A percentile compares a stretch with the other conserved stretches of the same genome.
Conservation (phyloP, 1,284 basidiomycete genomes). For the Microbotryum scabiosae region DNA sequence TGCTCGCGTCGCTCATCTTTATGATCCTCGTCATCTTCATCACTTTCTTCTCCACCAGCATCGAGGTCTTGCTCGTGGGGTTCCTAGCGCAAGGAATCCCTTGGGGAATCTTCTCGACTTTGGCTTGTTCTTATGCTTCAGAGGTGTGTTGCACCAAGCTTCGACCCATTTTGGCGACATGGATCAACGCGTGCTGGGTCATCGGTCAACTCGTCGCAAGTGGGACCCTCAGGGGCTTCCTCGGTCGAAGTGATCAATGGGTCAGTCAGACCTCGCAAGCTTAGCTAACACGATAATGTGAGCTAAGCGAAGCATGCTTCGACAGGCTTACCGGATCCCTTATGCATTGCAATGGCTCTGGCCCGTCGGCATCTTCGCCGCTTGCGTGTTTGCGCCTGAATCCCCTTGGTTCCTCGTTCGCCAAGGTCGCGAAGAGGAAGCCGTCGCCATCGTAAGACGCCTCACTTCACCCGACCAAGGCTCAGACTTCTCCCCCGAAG, state of each 20-base stretch:
- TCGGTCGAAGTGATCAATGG: neutral
- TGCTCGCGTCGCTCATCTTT: conserved; percentile 35
- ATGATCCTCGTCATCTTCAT: conserved; percentile 40
- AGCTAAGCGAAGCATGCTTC: neutral
- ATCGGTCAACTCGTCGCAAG: conserved; percentile 40
- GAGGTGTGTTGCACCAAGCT: conserved; percentile 47
- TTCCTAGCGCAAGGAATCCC: conserved; percentile 37
- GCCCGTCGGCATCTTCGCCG: conserved; percentile 37
- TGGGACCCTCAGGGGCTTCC: conserved; percentile 40
- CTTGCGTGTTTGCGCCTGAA: conserved; percentile 38
- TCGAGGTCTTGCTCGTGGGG: conserved; percentile 41
- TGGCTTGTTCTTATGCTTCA: conserved; percentile 46
- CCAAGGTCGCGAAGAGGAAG: conserved; percentile 45
- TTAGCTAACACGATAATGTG: too few relatives aligned
- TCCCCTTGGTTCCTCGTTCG: conserved; percentile 47
- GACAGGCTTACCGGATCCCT: conserved; percentile 41
- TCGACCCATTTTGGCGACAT: conserved; percentile 38
- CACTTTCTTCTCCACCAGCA: conserved; percentile 41
- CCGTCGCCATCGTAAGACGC: conserved; percentile 40
- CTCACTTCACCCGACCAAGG: conserved; percentile 39
- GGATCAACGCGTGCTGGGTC: conserved; percentile 33
- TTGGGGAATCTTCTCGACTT: conserved; percentile 41
- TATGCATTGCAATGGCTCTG: conserved; percentile 40
- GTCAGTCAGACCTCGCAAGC: too few relatives aligned
- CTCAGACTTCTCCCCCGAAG: conserved; percentile 39